Evolutionary conservation across 1,284 basidiomycete species (phyloP), one percentile per base, ranked within the genome.

Genomic region (Pseudozyma sp.): DNA sequence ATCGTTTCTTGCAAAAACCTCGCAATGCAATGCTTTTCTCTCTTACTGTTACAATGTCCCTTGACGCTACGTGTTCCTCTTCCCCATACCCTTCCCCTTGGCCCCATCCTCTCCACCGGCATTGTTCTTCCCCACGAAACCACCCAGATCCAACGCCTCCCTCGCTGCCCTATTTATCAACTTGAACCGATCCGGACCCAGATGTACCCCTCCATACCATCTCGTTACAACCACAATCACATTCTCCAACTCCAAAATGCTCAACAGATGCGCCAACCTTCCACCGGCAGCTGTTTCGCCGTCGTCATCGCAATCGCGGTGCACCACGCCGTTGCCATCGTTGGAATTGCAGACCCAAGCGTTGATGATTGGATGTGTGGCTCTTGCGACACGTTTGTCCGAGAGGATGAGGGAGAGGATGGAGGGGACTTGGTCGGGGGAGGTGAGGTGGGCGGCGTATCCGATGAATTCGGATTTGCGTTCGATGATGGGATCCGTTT

Each of bases 211-310:
- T 4, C 83, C 83, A 54, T 70, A 85, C 78, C 77, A 83, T n/a
- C 80, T 61, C 14, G 83, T 84, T 11, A 85, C 83, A 5, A 85
- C 79, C 16, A 85, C 83, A 6, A 85, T 55, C 5, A 72, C 82
- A 52, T 84, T 83, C 21, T 78, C 75, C 21, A 83, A 16, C 34
- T 75, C 76, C 48, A 84, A 52, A 4, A 85, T 62, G 36, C 78
- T 66, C 10, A 86, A 60, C 19, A 86, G 59, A 67, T 86, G 85
- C 0, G 85, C 85, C 9, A 86, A 56, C 10, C 85, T 62, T 1
- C 81, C 82, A 1, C 85, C 85, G 0, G 85, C 85, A 0, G 85
- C 84, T 0, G 82, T 77, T 56, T 86, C 85, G 42, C 85, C 85
- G 54, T 83, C 78, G 43, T 85, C 83, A 57, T 83, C 81, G 58